A percentile compares a stretch with the other conserved stretches of the same genome.
Conservation (phyloP, 2,329 filamentous ascomycete genomes). For the Penicillium digitatum region DNA sequence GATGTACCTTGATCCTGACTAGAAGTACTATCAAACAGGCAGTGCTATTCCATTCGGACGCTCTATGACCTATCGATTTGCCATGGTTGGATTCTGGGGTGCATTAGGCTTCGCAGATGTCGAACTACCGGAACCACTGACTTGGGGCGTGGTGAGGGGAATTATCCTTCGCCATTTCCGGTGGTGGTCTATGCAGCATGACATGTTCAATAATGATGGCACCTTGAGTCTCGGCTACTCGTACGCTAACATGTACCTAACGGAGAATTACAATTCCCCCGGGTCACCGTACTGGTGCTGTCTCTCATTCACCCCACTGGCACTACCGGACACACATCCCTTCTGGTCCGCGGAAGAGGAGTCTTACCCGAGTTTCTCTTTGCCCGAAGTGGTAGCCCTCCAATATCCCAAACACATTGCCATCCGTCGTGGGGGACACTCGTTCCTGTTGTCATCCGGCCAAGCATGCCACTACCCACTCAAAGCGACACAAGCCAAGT, state of each 20-base stretch:
- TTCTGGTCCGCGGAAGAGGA: slow-evolving; percentile 72
- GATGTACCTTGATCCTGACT: neutral
- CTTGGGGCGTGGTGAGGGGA: slow-evolving; percentile 76
- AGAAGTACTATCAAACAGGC: slow-evolving; percentile 30
- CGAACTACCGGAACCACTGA: slow-evolving; percentile 66
- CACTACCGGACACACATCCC: slow-evolving; percentile 64
- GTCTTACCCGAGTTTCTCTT: slow-evolving; percentile 50
- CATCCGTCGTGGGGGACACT: slow-evolving; percentile 67
- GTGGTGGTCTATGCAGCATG: slow-evolving; percentile 72
- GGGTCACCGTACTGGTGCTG: slow-evolving; percentile 73
- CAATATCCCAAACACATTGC: slow-evolving; percentile 70
- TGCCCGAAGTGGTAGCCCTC: slow-evolving; percentile 60
- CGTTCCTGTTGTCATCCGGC: slow-evolving; percentile 69
- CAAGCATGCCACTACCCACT: slow-evolving; percentile 80
- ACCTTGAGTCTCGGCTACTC: slow-evolving; percentile 73
- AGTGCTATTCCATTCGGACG: slow-evolving; percentile 72
- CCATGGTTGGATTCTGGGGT: slow-evolving; percentile 81
- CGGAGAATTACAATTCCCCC: slow-evolving; percentile 79
- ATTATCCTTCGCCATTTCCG: slow-evolving; percentile 68
- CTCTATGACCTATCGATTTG: slow-evolving; percentile 76
- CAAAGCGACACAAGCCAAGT: slow-evolving; percentile 77
- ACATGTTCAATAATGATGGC: slow-evolving; percentile 71
- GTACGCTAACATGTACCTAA: slow-evolving; percentile 76
- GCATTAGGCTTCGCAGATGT: slow-evolving; percentile 71
- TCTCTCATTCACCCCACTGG: slow-evolving; percentile 70